Evolutionary conservation across 495 filamentous ascomycete species (phyloP).

Genomic region (Friedmanniomyces simplex): DNA sequence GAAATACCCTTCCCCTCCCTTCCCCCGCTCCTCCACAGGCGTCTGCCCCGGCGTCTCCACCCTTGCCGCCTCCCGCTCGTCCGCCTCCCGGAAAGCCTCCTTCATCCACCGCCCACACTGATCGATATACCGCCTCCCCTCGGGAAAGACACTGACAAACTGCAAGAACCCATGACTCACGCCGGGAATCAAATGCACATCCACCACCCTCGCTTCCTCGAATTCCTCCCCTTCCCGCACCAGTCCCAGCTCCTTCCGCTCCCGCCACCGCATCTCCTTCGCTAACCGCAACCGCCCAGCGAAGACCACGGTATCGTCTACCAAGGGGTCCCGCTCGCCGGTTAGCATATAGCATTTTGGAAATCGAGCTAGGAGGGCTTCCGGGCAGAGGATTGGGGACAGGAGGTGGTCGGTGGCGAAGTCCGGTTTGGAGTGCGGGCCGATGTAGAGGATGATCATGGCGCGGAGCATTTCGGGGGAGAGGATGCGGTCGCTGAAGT

Average conservation of each 20-base stretch:
- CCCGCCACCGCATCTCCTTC: slow-evolving; percentile 57
- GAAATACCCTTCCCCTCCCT: slow-evolving; percentile 20
- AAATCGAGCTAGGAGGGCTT: slow-evolving; percentile 66
- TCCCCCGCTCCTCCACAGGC: slow-evolving; percentile 1
- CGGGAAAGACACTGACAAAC: slow-evolving; percentile 75
- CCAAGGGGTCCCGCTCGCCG: slow-evolving; percentile 87
- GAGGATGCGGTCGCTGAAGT: slow-evolving; percentile 90
- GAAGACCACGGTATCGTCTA: slow-evolving; percentile 94
- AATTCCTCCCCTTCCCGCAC: slow-evolving; percentile 37
- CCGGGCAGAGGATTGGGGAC: slow-evolving; percentile 80
- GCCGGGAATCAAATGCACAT: slow-evolving; percentile 74
- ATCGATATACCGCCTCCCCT: slow-evolving; percentile 72
- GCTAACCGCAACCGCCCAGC: slow-evolving; percentile 76
- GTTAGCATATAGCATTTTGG: slow-evolving; percentile 90
- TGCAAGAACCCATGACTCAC: slow-evolving; percentile 89
- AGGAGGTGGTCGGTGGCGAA: slow-evolving; percentile 86
- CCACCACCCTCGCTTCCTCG: slow-evolving; percentile 65
- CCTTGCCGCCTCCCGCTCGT: neutral
- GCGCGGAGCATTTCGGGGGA: slow-evolving; percentile 98
- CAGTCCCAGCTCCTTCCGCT: slow-evolving; percentile 53
- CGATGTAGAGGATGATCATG: slow-evolving; percentile 98
- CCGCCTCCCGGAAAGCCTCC: slow-evolving; percentile 44
- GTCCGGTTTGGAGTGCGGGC: slow-evolving; percentile 82
- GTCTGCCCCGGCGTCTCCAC: neutral
- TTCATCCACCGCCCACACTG: slow-evolving; percentile 68